Evolutionary conservation across 139 green algal species (phyloP).

Genomic region (Eudorina sp.): DNA sequence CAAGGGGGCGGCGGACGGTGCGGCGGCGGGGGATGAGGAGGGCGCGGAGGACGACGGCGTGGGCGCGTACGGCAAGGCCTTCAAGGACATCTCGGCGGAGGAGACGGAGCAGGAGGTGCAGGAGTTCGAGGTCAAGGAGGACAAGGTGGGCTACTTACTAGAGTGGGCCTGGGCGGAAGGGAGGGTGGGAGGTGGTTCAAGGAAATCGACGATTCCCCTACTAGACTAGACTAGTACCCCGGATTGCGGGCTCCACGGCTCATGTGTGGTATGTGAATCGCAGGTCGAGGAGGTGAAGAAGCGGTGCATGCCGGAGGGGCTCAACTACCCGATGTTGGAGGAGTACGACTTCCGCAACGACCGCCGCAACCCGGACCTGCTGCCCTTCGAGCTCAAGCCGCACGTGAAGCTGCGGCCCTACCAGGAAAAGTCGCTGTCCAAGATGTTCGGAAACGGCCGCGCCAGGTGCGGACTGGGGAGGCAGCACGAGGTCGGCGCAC

Average conservation of each 20-base stretch:
- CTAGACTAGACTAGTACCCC: too few relatives aligned
- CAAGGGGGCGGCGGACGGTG: neutral
- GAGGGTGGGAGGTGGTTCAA: too few relatives aligned
- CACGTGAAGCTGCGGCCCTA: conserved; percentile 90
- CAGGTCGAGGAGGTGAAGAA: conserved; percentile 97
- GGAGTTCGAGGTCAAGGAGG: conserved; percentile 83
- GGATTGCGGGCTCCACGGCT: neutral
- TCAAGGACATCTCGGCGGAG: conserved; percentile 50
- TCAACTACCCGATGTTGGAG: conserved; percentile 98
- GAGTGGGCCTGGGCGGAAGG: too few relatives aligned
- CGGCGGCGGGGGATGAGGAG: neutral
- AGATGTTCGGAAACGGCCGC: conserved; percentile 99
- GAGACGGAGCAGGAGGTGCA: conserved; percentile 59
- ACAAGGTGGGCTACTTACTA: conserved; percentile 70
- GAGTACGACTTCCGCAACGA: conserved; percentile 99
- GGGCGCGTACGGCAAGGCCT: neutral
- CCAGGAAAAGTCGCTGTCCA: conserved; percentile 95
- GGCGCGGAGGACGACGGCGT: conserved; percentile 1
- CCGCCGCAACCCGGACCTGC: conserved; percentile 75
- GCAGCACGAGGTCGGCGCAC: too few relatives aligned
- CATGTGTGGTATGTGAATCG: too few relatives aligned
- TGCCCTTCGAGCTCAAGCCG: conserved; percentile 95
- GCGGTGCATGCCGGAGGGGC: conserved; percentile 86
- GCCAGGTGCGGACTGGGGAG: conserved; percentile 66
- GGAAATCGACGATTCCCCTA: too few relatives aligned